phyloP scores from a whole-genome alignment of 352 stramenopile species.

The Thalassiosira hispida region DNA sequence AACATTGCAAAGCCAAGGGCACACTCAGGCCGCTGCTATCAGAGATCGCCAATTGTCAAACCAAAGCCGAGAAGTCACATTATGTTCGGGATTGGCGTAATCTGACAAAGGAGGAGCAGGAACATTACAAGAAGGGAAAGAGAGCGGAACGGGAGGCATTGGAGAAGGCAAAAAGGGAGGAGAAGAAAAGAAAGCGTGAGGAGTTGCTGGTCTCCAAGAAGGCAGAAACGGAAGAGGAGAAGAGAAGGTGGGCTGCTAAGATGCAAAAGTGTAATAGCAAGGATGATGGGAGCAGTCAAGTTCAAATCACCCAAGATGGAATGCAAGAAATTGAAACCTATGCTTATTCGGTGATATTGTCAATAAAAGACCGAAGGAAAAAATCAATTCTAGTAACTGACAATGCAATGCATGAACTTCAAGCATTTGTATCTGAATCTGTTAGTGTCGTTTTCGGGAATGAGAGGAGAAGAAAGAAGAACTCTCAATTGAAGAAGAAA shows the following conservation, averaged over 20 bases:
- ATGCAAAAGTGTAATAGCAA: neutral
- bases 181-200: neutral
- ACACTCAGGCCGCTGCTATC: conserved; percentile 3
- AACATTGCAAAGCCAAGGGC: conserved; percentile 8
- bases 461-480: neutral
- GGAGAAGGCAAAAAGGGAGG: neutral
- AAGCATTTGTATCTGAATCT: neutral
- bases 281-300: neutral
- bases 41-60: conserved; percentile 9
- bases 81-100: conserved; percentile 10
- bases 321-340: neutral
- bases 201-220: neutral
- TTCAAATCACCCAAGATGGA: neutral
- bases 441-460: neutral
- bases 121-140: conserved; percentile 18
- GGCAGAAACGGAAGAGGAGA: neutral
- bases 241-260: neutral
- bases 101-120: conserved; percentile 10
- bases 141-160: neutral
- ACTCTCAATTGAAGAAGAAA: neutral
- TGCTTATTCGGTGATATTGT: neutral
- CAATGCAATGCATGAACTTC: neutral
- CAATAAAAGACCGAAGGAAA: neutral
- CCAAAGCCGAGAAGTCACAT: conserved; percentile 10
- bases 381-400: neutral